Conservation (phyloP, 352 stramenopile genomes). For the Ophiocytium majus region DNA sequence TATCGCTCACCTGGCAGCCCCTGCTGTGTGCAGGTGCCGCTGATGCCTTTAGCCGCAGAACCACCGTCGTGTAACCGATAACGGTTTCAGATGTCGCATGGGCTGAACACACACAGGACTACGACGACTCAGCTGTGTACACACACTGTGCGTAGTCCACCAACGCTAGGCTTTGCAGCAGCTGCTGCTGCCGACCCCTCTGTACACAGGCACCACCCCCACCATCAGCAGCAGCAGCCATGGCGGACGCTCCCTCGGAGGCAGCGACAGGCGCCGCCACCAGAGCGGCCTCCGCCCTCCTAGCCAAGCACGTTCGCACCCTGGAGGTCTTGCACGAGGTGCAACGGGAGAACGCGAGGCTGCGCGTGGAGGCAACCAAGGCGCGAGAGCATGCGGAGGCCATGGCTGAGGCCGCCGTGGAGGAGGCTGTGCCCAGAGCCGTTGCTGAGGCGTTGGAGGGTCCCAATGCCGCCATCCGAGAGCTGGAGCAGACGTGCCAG, state of each 20-base stretch:
- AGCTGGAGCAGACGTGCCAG: background rate
- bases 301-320: slow-evolving; percentile 51
- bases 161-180: background rate
- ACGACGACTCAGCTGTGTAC: too few relatives aligned
- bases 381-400: background rate
- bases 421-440: background rate
- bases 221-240: background rate
- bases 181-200: background rate
- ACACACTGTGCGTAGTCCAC: too few relatives aligned
- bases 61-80: too few relatives aligned
- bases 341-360: slow-evolving; percentile 38
- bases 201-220: background rate
- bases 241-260: background rate
- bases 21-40: too few relatives aligned
- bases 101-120: too few relatives aligned
- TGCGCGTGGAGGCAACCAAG: slow-evolving; percentile 21
- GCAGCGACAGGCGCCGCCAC: background rate
- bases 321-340: slow-evolving; percentile 52
- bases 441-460: background rate
- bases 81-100: too few relatives aligned
- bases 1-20: too few relatives aligned
- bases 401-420: background rate
- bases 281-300: slow-evolving; percentile 37
- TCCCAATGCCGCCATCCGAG: background rate
- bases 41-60: too few relatives aligned